Evolutionary conservation across 805 yeast genomes (phyloP).

Genomic region (Cyberlindnera mycetangii): DNA sequence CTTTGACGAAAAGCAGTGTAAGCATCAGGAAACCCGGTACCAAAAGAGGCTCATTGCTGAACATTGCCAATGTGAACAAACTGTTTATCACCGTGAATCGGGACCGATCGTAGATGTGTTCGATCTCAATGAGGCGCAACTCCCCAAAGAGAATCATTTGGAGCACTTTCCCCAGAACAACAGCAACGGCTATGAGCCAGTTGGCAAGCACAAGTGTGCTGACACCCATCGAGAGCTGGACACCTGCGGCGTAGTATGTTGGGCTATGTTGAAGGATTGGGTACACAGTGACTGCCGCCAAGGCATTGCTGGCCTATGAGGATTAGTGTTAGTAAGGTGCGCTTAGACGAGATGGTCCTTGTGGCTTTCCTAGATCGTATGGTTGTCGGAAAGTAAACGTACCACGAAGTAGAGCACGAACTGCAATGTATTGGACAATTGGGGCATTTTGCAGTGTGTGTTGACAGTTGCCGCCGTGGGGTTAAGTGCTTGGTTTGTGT

Average conservation of each 20-base stretch:
- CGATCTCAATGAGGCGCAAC: conserved; percentile 69
- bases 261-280: conserved; percentile 42
- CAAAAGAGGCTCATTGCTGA: conserved; percentile 45
- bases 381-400: neutral
- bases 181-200: conserved; percentile 39
- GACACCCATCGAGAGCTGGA: conserved; percentile 50
- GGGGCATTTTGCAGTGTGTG: conserved; percentile 5
- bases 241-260: conserved; percentile 41
- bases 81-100: conserved; percentile 65
- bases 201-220: conserved; percentile 40
- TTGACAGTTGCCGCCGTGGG: neutral
- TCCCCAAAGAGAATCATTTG: conserved; percentile 67
- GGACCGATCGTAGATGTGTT: conserved; percentile 65
- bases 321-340: conserved; percentile 5
- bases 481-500: neutral
- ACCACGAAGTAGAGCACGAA: conserved; percentile 19
- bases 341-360: too few relatives aligned
- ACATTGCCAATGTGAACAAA: conserved; percentile 53
- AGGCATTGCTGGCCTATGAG: conserved; percentile 34
- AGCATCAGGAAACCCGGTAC: conserved; percentile 39
- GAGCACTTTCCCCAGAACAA: conserved; percentile 43
- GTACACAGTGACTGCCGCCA: conserved; percentile 34
- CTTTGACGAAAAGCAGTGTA: conserved; percentile 50
- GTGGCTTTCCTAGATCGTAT: neutral
- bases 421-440: conserved; percentile 18